Conservation (phyloP, 106 monocot genomes). For the Dendrobium catenatum region DNA sequence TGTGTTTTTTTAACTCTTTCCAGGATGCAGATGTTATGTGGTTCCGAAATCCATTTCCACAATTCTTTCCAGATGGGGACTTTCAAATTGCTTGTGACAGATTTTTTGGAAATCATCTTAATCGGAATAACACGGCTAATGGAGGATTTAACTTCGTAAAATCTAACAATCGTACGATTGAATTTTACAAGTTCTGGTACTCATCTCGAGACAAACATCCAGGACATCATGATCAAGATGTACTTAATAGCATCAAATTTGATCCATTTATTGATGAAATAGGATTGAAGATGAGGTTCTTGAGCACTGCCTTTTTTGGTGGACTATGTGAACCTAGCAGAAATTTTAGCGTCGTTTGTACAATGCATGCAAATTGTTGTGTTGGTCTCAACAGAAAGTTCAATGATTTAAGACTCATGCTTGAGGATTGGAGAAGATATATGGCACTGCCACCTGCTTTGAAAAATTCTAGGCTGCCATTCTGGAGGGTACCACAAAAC, state of each 20-base stretch:
- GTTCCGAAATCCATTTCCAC: constrained; percentile 21
- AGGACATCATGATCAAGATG: constrained; percentile 23
- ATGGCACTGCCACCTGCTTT: constrained; percentile 12
- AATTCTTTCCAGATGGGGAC: constrained; percentile 21
- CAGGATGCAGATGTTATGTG: constrained; percentile 26
- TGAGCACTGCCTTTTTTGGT: constrained; percentile 23
- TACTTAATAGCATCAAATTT: constrained; percentile 23
- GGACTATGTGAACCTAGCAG: constrained; percentile 25
- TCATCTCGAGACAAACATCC: constrained; percentile 12
- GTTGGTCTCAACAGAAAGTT: constrained; percentile 19
- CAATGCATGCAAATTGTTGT: constrained; percentile 30
- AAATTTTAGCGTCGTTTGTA: constrained; percentile 21
- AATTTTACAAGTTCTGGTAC: constrained; percentile 27
- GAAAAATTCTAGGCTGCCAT: neutral
- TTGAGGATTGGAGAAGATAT: constrained; percentile 21
- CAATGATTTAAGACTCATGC: constrained; percentile 19
- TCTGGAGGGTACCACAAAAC: constrained; percentile 25
- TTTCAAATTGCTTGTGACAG: constrained; percentile 28
- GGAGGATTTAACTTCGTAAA: constrained; percentile 30
- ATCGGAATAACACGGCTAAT: constrained; percentile 17
- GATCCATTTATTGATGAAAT: constrained; percentile 18
- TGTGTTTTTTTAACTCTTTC: neutral
- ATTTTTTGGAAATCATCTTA: constrained; percentile 6
- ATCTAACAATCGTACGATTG: constrained; percentile 24
- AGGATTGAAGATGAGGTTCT: constrained; percentile 17